These are phyloP conservation scores for Teratosphaeria gauchensis DNA, from an alignment of 2,329 filamentous ascomycete species.

Conservation along the genomic window DNA sequence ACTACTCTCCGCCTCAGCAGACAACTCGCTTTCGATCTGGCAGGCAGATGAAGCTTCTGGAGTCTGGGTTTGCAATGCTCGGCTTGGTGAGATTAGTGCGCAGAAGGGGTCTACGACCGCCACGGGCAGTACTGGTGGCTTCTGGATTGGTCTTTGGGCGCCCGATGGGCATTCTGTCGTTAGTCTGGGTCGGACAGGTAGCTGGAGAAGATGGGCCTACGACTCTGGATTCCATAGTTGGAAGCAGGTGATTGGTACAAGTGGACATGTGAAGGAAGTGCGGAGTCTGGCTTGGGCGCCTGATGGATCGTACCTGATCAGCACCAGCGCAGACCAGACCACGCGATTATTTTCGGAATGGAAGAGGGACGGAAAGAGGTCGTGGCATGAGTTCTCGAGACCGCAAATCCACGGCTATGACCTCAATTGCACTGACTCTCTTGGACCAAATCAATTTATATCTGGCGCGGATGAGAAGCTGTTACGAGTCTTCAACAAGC, in stretches of 20 bases:
- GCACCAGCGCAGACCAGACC: conserved; percentile 86
- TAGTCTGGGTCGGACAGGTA: conserved; percentile 80
- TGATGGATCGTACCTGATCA: conserved; percentile 73
- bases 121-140: conserved; percentile 89
- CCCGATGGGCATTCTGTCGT: conserved; percentile 65
- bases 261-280: conserved; percentile 74
- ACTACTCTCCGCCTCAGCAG: conserved; percentile 78
- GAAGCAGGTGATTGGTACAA: conserved; percentile 66
- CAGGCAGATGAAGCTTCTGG: conserved; percentile 73
- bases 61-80: conserved; percentile 78
- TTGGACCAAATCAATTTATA: conserved; percentile 68
- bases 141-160: conserved; percentile 93
- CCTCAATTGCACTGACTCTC: conserved; percentile 79
- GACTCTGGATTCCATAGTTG: conserved; percentile 55
- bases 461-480: conserved; percentile 96
- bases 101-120: conserved; percentile 95
- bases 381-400: conserved; percentile 92
- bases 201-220: conserved; percentile 80
- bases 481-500: conserved; percentile 89
- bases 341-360: conserved; percentile 78
- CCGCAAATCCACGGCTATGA: conserved; percentile 98
- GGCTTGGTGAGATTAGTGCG: conserved; percentile 85
- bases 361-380: conserved; percentile 39
- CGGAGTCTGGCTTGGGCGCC: conserved; percentile 77
- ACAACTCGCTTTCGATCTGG: conserved; percentile 93